phyloP scores from a whole-genome alignment of 129 eudicot species.

The Oenanthe sinensis region DNA sequence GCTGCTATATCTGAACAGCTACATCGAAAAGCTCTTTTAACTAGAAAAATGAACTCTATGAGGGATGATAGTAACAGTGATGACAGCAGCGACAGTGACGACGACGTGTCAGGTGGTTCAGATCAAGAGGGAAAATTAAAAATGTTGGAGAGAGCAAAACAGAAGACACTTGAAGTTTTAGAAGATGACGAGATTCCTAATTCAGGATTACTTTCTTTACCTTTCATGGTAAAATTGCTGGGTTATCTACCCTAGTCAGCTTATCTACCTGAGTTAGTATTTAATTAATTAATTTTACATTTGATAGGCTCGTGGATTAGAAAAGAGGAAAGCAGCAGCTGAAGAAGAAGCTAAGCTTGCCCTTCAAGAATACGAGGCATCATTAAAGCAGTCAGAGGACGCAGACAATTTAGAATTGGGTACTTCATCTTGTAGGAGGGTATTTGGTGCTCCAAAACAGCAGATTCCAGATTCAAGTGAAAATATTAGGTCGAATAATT shows the following conservation, averaged over 20 bases:
- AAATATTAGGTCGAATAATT: slow-evolving; percentile 42
- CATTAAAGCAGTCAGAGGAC: slow-evolving; percentile 49
- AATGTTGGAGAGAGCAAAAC: slow-evolving; percentile 62
- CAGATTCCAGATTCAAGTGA: slow-evolving; percentile 36
- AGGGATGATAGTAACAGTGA: slow-evolving; percentile 56
- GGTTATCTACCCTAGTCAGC: neutral
- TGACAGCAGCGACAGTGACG: slow-evolving; percentile 55
- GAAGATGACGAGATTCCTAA: slow-evolving; percentile 72
- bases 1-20: slow-evolving; percentile 93
- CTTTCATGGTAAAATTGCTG: slow-evolving; percentile 71
- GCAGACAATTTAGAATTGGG: slow-evolving; percentile 19
- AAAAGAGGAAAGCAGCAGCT: slow-evolving; percentile 75
- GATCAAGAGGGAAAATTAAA: slow-evolving; percentile 45
- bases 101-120: slow-evolving; percentile 35
- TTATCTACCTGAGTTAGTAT: neutral
- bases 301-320: slow-evolving; percentile 71
- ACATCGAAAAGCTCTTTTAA: slow-evolving; percentile 64
- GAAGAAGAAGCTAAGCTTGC: slow-evolving; percentile 90
- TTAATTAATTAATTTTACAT: neutral
- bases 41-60: slow-evolving; percentile 76
- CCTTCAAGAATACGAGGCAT: slow-evolving; percentile 61
- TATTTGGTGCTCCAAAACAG: slow-evolving; percentile 63
- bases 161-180: slow-evolving; percentile 52
- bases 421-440: slow-evolving; percentile 58
- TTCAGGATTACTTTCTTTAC: slow-evolving; percentile 81